Percentiles rank a stretch among this genome's conserved stretches.
These are phyloP conservation scores for Salix arbutifolia DNA, from an alignment of 345 rosid species.

Conservation along the genomic window DNA sequence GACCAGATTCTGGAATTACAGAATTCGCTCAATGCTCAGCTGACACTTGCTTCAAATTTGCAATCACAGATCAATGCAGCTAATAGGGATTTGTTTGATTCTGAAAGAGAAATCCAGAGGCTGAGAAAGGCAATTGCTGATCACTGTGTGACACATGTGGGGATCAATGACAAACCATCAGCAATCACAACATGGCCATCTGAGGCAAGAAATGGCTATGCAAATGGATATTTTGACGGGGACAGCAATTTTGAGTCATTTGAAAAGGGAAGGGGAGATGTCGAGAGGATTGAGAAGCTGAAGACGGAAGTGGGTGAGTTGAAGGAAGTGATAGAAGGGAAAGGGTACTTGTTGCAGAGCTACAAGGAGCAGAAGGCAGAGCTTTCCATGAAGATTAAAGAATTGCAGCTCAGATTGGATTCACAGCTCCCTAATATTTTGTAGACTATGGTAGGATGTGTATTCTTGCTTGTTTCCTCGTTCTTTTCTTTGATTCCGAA, in stretches of 20 bases:
- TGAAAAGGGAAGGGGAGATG: conserved; percentile 49
- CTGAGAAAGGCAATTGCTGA: conserved; percentile 86
- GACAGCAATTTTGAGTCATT: conserved; percentile 36
- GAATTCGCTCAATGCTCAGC: conserved; percentile 60
- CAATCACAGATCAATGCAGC: conserved; percentile 73
- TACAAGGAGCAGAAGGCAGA: conserved; percentile 86
- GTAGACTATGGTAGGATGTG: conserved; percentile 65
- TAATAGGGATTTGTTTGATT: conserved; percentile 69
- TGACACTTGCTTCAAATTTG: conserved; percentile 60
- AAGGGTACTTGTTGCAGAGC: conserved; percentile 69
- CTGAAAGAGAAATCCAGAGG: conserved; percentile 78
- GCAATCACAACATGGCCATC: conserved; percentile 39
- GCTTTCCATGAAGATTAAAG: conserved; percentile 70
- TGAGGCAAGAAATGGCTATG: conserved; percentile 48
- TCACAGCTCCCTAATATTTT: conserved; percentile 83
- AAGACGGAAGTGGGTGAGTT: conserved; percentile 77
- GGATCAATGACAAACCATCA: conserved; percentile 36
- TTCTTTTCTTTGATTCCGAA: not conserved
- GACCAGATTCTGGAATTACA: conserved; percentile 74
- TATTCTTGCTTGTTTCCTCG: conserved; percentile 43
- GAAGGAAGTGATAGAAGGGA: conserved; percentile 88
- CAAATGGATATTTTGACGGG: conserved; percentile 48
- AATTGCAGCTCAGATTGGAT: conserved; percentile 82
- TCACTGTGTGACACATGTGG: conserved; percentile 54
- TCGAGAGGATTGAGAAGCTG: conserved; percentile 64